A percentile compares a stretch with the other conserved stretches of the same genome.
Conservation (phyloP, 768 basidiomycete genomes). For the Daedaleopsis nitida region DNA sequence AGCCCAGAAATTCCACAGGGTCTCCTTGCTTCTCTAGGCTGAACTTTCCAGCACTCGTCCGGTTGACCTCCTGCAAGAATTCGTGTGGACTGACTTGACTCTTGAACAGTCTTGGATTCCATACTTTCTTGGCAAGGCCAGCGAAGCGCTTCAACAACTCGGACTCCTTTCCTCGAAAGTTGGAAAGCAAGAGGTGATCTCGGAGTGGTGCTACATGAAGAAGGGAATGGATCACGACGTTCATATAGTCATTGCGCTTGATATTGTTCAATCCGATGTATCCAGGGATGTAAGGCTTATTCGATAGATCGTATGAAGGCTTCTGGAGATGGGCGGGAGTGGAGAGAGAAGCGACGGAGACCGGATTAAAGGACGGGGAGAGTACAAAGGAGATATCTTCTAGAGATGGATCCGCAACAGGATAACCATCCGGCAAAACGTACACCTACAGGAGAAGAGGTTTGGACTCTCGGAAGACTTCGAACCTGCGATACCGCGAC, state of each 20-base stretch:
- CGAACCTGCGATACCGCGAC: slow-evolving; percentile 8
- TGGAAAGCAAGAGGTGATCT: slow-evolving; percentile 80
- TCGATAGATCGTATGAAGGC: slow-evolving; percentile 82
- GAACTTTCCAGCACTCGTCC: slow-evolving; percentile 88
- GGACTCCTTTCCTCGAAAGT: slow-evolving; percentile 71
- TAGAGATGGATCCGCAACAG: slow-evolving; percentile 93
- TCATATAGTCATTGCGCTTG: slow-evolving; percentile 96
- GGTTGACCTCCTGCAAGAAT: slow-evolving; percentile 94
- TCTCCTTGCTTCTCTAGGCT: slow-evolving; percentile 94
- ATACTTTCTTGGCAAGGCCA: slow-evolving; percentile 86
- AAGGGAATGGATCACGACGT: slow-evolving; percentile 92
- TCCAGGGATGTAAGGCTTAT: slow-evolving; percentile 85
- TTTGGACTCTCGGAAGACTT: slow-evolving; percentile 12
- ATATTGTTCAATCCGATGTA: slow-evolving; percentile 98
- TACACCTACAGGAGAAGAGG: slow-evolving; percentile 65
- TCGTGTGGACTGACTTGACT: slow-evolving; percentile 99
- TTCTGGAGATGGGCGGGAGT: slow-evolving; percentile 61
- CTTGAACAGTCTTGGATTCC: slow-evolving; percentile 97
- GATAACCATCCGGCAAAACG: slow-evolving; percentile 96
- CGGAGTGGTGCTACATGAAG: slow-evolving; percentile 90
- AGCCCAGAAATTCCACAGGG: slow-evolving; percentile 93
- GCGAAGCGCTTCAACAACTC: slow-evolving; percentile 91
- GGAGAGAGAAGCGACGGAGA: slow-evolving; percentile 55
- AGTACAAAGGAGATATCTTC: slow-evolving; percentile 94
- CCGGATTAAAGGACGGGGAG: slow-evolving; percentile 78